Evolutionary conservation across 2,329 filamentous ascomycete species (phyloP), one percentile per base, ranked within the genome.

Genomic region (Xylaria sp.): DNA sequence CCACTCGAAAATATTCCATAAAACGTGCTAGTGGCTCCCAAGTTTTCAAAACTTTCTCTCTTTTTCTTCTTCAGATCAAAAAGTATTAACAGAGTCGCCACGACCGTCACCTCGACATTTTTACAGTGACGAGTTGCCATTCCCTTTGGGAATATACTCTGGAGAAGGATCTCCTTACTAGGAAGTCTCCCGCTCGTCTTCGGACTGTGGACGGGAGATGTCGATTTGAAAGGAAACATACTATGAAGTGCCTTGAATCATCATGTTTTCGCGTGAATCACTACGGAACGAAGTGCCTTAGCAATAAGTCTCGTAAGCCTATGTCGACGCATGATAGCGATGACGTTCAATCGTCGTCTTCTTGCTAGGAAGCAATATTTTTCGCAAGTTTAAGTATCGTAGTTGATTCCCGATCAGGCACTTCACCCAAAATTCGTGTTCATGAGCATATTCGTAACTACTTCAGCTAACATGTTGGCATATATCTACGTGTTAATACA

Each of bases 111-210:
- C 83, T 81, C 83, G 84, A 78, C 67, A 64, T 74, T 76, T 77
- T 81, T 78, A 89, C 87, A 86, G 86, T 88, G 87, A 85, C 80
- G 86, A 78, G 87, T 89, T 89, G 87, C 87, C 87, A 85, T 85
- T 84, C 82, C 81, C 81, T 76, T 66, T 28, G 71, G 82, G 82
- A 84, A 83, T 84, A 79, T 76, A 80, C 83, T 88, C 85, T 86
- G 86, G 82, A 89, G 85, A 89, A 79, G 71, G 82, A 85, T 80
- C 81, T 77, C 86, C 86, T 85, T 85, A 85, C 87, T 88, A 89
- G 87, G 87, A 89, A 89, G 86, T 88, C 83, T 88, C 79, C 80
- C 85, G 83, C 79, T 80, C 78, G 79, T 80, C 79, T 80, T 78
- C 75, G 78, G 79, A 80, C 76, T 80, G 81, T 84, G 84, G 82